These are phyloP conservation scores for Parathielavia appendiculata DNA, from an alignment of 495 filamentous ascomycete genomes.

Conservation along the genomic window DNA sequence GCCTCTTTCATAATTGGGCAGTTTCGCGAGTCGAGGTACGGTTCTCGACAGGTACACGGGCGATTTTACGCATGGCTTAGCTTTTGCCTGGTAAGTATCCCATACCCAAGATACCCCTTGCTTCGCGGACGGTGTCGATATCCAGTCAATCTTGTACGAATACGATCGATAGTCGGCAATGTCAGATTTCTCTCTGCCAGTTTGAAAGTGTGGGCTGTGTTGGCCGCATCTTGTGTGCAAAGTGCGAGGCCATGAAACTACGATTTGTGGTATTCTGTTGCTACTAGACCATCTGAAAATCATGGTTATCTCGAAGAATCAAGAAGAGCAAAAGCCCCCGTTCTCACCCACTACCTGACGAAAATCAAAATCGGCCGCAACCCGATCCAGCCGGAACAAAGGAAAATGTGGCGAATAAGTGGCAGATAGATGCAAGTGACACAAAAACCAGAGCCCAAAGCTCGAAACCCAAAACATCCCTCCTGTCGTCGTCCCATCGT, in stretches of 20 bases:
- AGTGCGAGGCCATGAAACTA: not conserved
- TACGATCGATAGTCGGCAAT: conserved; percentile 2
- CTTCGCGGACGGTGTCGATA: conserved; percentile 12
- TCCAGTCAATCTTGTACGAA: conserved; percentile 19
- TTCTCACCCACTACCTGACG: too few relatives aligned
- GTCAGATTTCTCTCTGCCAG: not conserved
- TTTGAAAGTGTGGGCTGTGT: not conserved
- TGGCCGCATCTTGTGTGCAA: too few relatives aligned
- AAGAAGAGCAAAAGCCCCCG: not conserved
- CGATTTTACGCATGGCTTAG: conserved; percentile 16
- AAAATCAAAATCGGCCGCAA: not conserved
- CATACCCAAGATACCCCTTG: conserved; percentile 14
- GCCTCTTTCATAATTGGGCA: not conserved
- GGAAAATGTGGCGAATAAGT: not conserved
- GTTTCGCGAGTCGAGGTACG: not conserved
- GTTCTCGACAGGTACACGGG: conserved; percentile 14
- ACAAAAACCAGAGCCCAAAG: not conserved
- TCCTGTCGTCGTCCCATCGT: not conserved
- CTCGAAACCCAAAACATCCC: not conserved
- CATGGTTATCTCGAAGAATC: conserved; percentile 4
- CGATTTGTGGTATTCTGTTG: conserved; percentile 2
- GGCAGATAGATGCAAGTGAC: not conserved
- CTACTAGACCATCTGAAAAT: conserved; percentile 12
- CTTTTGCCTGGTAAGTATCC: conserved; percentile 21
- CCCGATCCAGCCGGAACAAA: not conserved